Conservation (phyloP, 2,329 filamentous ascomycete genomes). For the Leptoxyphium fumago region DNA sequence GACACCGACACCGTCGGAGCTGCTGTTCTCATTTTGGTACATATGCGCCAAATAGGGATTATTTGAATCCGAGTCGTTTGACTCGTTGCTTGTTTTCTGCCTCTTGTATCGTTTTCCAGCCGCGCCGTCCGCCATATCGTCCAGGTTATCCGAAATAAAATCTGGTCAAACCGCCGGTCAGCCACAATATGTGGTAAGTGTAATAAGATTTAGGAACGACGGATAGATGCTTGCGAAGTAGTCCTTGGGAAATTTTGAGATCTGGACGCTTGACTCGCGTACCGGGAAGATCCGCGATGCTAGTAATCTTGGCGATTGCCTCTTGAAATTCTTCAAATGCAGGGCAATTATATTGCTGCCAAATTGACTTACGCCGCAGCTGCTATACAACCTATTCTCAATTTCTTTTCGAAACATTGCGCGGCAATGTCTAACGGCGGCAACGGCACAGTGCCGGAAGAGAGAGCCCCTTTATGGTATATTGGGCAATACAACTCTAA, state of each 20-base stretch:
- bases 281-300: background rate
- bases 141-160: too few relatives aligned
- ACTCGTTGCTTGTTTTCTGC: conserved; percentile 43
- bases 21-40: conserved; percentile 41
- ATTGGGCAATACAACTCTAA: conserved; percentile 61
- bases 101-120: conserved; percentile 16
- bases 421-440: background rate
- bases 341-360: too few relatives aligned
- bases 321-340: too few relatives aligned
- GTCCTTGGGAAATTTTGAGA: background rate
- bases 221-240: too few relatives aligned
- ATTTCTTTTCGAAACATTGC: background rate
- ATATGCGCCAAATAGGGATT: conserved; percentile 92
- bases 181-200: too few relatives aligned
- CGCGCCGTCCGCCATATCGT: background rate
- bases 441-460: conserved; percentile 10
- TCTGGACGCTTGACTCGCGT: background rate
- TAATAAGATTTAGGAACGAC: too few relatives aligned
- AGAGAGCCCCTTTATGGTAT: conserved; percentile 42
- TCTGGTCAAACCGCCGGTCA: too few relatives aligned
- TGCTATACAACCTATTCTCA: too few relatives aligned
- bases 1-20: conserved; percentile 19
- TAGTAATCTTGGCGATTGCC: too few relatives aligned
- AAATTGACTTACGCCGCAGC: too few relatives aligned
- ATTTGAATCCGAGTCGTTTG: conserved; percentile 35